These are phyloP conservation scores for Retiboletus fuscus DNA, from an alignment of 1,284 basidiomycete species.

Conservation along the genomic window DNA sequence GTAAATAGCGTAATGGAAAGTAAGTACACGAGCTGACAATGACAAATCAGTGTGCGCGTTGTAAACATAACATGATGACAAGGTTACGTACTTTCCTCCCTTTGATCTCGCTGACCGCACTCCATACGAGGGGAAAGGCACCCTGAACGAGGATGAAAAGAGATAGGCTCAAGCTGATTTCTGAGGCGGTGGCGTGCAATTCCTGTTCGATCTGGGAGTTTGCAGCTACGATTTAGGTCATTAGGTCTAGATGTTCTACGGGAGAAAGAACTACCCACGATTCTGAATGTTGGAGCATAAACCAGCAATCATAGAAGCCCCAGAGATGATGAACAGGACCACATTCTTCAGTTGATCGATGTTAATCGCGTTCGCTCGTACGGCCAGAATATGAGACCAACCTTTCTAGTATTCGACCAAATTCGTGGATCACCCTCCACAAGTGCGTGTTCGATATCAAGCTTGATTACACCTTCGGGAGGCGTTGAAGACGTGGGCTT, in stretches of 20 bases:
- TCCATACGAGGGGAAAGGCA: slow-evolving; percentile 75
- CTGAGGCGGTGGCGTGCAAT: slow-evolving; percentile 71
- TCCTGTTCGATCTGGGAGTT: slow-evolving; percentile 77
- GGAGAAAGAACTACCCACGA: slow-evolving; percentile 56
- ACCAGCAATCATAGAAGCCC: slow-evolving; percentile 77
- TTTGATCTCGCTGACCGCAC: slow-evolving; percentile 80
- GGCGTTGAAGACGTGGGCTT: slow-evolving; percentile 2
- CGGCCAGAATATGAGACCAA: slow-evolving; percentile 38
- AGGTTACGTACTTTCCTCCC: slow-evolving; percentile 72
- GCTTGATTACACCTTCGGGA: slow-evolving; percentile 19
- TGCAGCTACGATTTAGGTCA: slow-evolving; percentile 57
- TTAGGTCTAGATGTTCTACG: slow-evolving; percentile 25
- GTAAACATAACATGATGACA: neutral
- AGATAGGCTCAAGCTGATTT: slow-evolving; percentile 82
- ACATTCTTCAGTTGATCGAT: slow-evolving; percentile 53
- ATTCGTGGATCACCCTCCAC: slow-evolving; percentile 83
- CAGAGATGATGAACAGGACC: slow-evolving; percentile 68
- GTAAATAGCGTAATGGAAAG: slow-evolving; percentile 71
- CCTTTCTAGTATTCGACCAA: slow-evolving; percentile 80
- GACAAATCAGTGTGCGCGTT: neutral
- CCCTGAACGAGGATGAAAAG: slow-evolving; percentile 86
- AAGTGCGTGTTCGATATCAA: slow-evolving; percentile 73
- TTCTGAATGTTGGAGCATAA: slow-evolving; percentile 78
- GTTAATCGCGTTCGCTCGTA: neutral
- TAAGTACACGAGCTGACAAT: slow-evolving; percentile 73